Conservation (phyloP, 179 eudicot genomes). For the Beta lomatogona region DNA sequence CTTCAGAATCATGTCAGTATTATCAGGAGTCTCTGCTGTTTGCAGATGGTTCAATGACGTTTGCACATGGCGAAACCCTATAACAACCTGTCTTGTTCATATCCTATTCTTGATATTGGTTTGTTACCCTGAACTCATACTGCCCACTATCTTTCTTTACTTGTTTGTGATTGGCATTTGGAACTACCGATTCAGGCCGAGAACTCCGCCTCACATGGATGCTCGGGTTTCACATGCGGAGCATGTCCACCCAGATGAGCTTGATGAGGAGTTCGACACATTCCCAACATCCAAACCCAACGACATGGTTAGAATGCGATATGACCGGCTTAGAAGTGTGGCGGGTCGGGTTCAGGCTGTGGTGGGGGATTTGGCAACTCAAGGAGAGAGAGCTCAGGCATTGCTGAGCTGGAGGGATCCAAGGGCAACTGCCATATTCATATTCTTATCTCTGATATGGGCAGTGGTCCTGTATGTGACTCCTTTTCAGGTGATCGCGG, state of each 20-base stretch:
- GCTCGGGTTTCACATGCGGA: conserved; percentile 82
- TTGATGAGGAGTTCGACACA: conserved; percentile 86
- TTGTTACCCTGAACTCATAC: conserved; percentile 68
- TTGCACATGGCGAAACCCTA: conserved; percentile 70
- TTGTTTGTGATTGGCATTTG: conserved; percentile 66
- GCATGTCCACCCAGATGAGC: conserved; percentile 64
- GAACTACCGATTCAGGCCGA: conserved; percentile 69
- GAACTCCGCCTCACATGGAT: conserved; percentile 80
- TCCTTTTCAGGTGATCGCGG: conserved; percentile 80
- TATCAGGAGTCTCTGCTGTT: conserved; percentile 61
- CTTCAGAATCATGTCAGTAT: conserved; percentile 66
- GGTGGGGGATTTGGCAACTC: conserved; percentile 83
- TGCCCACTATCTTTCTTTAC: conserved; percentile 73
- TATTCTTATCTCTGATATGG: conserved; percentile 62
- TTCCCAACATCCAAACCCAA: conserved; percentile 74
- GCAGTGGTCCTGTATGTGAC: conserved; percentile 89
- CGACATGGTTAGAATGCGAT: conserved; percentile 67
- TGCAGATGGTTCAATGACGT: conserved; percentile 62
- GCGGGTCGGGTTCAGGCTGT: conserved; percentile 79
- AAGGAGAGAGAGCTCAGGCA: conserved; percentile 82
- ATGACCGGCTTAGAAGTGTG: conserved; percentile 72
- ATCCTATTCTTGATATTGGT: conserved; percentile 63
- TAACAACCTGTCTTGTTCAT: conserved; percentile 67
- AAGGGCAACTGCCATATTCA: conserved; percentile 80
- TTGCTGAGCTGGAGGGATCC: conserved; percentile 93